These are phyloP conservation scores for Apiotrichum gamsii DNA, from an alignment of 1,284 basidiomycete species.

Conservation along the genomic window DNA sequence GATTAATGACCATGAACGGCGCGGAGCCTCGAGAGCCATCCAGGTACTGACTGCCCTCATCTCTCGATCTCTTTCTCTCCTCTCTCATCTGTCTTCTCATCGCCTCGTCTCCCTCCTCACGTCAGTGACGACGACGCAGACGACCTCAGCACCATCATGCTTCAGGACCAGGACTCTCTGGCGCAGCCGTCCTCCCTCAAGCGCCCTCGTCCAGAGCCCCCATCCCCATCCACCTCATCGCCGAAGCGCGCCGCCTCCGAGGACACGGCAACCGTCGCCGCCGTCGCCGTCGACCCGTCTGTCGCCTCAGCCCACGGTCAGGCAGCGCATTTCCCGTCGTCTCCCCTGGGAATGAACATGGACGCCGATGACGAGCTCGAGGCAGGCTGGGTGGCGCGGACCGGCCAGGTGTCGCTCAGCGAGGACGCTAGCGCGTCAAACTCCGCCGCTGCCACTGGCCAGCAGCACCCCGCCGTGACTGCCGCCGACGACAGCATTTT, in stretches of 20 bases:
- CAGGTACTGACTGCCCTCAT: no score
- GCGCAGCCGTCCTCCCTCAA: slow-evolving; percentile 17
- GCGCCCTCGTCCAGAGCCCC: slow-evolving; percentile 29
- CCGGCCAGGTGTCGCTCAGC: slow-evolving; percentile 33
- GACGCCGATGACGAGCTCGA: slow-evolving; percentile 17
- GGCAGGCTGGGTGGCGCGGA: slow-evolving; percentile 32
- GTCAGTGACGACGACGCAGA: no score
- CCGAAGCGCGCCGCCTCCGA: slow-evolving; percentile 46
- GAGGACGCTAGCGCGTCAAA: slow-evolving; percentile 3
- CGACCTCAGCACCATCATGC: slow-evolving; percentile 11
- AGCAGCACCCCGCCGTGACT: no score
- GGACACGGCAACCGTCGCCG: slow-evolving; percentile 14
- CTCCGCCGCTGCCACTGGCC: not conserved
- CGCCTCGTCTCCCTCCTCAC: not conserved
- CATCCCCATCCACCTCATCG: slow-evolving; percentile 33
- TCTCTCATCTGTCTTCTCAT: not conserved
- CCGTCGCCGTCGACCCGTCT: not conserved
- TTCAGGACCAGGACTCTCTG: slow-evolving; percentile 3
- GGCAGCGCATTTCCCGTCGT: slow-evolving; percentile 15
- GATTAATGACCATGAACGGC: no score
- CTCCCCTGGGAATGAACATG: slow-evolving; percentile 22
- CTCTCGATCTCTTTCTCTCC: not conserved
- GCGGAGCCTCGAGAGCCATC: no score
- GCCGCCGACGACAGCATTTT: no score
- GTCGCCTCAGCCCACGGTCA: not conserved